Evolutionary conservation across 345 rosid species (phyloP).

Genomic region (Sonneratia alba): DNA sequence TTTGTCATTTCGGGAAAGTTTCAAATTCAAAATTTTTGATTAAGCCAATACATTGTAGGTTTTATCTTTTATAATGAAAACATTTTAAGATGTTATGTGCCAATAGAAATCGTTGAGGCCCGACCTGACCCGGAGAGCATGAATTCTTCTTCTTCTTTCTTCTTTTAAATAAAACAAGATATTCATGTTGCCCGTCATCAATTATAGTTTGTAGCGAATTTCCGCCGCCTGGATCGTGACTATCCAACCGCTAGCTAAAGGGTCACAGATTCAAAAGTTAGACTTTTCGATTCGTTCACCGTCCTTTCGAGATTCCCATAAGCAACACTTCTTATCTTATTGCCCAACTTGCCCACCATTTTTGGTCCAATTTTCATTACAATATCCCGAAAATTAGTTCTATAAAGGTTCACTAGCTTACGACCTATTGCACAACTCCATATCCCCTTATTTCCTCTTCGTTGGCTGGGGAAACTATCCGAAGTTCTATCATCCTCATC

Average conservation of each 20-base stretch:
- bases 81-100: no score
- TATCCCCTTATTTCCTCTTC: background rate
- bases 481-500: background rate
- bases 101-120: no score
- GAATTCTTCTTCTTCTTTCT: no score
- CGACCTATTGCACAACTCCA: background rate
- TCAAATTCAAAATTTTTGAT: no score
- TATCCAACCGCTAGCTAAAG: background rate
- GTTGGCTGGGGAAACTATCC: background rate
- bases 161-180: background rate
- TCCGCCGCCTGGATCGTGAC: constrained; percentile 2
- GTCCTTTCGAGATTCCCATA: constrained; percentile 2
- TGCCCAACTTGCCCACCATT: background rate
- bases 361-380: background rate
- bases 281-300: background rate
- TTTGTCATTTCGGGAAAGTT: no score
- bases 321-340: background rate
- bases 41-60: no score
- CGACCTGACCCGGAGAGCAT: background rate
- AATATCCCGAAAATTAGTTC: background rate
- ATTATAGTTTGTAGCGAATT: background rate
- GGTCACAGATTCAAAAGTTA: background rate
- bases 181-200: background rate
- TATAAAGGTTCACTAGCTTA: background rate
- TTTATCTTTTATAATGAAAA: no score